Percentiles rank a stretch among this genome's conserved stretches.
phyloP scores from a whole-genome alignment of 495 filamentous ascomycete genomes.

The Friedmanniomyces simplex region DNA sequence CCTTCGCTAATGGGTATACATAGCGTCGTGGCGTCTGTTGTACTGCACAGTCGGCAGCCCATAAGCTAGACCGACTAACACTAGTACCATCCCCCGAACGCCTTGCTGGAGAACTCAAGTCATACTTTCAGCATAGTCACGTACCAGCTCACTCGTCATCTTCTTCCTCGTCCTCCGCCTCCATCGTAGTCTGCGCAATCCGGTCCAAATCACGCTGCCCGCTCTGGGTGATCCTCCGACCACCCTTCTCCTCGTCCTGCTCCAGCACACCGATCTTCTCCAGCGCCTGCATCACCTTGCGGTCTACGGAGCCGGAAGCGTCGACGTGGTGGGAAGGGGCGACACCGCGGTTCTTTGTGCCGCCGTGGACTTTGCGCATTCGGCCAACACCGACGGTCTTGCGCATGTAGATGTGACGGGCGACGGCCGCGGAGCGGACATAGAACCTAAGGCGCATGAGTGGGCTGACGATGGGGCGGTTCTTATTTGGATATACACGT shows the following conservation, averaged over 20 bases:
- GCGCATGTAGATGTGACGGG: slow-evolving; percentile 96
- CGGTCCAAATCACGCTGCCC: slow-evolving; percentile 99
- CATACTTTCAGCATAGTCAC: background rate
- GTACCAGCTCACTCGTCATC: slow-evolving; percentile 19
- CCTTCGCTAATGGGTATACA: too few species aligned
- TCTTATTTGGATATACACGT: slow-evolving; percentile 20
- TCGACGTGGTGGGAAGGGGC: slow-evolving; percentile 91
- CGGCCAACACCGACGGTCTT: slow-evolving; percentile 97
- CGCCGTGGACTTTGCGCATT: slow-evolving; percentile 85
- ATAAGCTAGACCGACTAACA: background rate
- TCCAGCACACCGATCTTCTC: slow-evolving; percentile 99
- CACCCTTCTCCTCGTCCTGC: slow-evolving; percentile 93
- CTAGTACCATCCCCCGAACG: slow-evolving; percentile 1
- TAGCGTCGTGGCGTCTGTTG: too few species aligned
- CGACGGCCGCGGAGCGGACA: slow-evolving; percentile 88
- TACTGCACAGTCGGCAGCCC: too few species aligned
- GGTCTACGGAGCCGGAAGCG: slow-evolving; percentile 87
- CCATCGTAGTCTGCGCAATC: slow-evolving; percentile 64
- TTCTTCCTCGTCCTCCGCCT: slow-evolving; percentile 60
- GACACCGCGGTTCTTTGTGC: slow-evolving; percentile 89
- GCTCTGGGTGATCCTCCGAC: slow-evolving; percentile 88
- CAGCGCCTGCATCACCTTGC: slow-evolving; percentile 88
- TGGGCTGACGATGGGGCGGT: background rate
- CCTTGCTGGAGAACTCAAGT: background rate
- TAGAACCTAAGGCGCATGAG: slow-evolving; percentile 56